Evolutionary conservation across 2,329 filamentous ascomycete species (phyloP).

Genomic region (Colletotrichum lini): DNA sequence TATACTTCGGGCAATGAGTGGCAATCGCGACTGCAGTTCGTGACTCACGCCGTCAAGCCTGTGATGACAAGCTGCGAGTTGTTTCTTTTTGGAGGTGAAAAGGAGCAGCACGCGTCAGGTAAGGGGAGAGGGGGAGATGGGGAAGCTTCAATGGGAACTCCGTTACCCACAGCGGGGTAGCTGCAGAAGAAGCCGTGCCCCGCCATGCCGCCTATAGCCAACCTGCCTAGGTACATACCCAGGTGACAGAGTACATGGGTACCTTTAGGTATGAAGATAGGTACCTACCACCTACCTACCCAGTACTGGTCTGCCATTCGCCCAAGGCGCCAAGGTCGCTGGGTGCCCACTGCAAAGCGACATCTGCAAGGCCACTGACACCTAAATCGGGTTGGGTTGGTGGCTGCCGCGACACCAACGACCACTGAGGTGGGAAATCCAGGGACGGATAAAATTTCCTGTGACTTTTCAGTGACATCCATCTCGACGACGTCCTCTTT

Average conservation of each 20-base stretch:
- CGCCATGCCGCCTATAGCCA: not conserved
- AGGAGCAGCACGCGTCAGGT: not conserved
- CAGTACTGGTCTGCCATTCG: conserved; percentile 3
- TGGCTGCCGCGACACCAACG: not conserved
- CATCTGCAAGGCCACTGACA: conserved; percentile 24
- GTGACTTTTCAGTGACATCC: conserved; percentile 9
- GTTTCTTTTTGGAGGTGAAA: not conserved
- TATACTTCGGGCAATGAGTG: not conserved
- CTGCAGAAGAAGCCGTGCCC: conserved; percentile 10
- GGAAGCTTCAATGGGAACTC: not conserved
- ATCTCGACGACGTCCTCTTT: conserved; percentile 20
- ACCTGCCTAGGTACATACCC: too few relatives aligned
- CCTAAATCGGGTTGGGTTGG: not conserved
- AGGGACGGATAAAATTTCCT: conserved; percentile 33
- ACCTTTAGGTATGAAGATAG: too few relatives aligned
- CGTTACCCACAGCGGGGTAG: conserved; percentile 21
- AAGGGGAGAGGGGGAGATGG: not conserved
- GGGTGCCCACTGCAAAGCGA: conserved; percentile 19
- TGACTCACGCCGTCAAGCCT: not conserved
- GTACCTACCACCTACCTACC: not conserved
- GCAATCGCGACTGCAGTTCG: not conserved
- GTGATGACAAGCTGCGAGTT: not conserved
- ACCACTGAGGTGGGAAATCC: conserved; percentile 13
- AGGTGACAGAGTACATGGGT: too few relatives aligned
- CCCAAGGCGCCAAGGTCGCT: conserved; percentile 19